These are phyloP conservation scores for Sclerotinia nivalis DNA, from an alignment of 2,329 filamentous ascomycete genomes.

Conservation along the genomic window DNA sequence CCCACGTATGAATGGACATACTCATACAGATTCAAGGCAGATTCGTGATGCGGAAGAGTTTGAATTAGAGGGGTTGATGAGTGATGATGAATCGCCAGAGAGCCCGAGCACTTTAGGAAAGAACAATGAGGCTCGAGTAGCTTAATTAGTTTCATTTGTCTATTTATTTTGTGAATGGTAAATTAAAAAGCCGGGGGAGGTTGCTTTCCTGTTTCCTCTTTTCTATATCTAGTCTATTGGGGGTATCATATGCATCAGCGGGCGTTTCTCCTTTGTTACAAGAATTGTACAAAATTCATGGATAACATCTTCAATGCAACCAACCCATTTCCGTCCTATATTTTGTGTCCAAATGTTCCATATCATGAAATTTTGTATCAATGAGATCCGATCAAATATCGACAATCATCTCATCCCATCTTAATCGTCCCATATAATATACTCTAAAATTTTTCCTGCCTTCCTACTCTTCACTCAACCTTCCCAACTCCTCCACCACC, in stretches of 20 bases:
- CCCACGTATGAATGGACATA: slow-evolving; percentile 42
- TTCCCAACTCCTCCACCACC: slow-evolving; percentile 36
- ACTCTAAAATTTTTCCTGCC: neutral
- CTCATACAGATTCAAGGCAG: slow-evolving; percentile 52
- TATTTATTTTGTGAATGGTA: slow-evolving; percentile 17
- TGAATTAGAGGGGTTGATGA: slow-evolving; percentile 86
- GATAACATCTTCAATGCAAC: neutral
- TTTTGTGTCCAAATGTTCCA: neutral
- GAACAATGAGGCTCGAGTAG: slow-evolving; percentile 44
- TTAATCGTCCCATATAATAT: neutral
- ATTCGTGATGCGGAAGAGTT: slow-evolving; percentile 87
- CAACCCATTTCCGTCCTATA: neutral
- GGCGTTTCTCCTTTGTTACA: slow-evolving; percentile 17
- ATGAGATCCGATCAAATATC: neutral
- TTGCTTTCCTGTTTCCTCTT: neutral
- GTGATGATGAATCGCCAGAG: slow-evolving; percentile 73
- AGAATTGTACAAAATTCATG: slow-evolving; percentile 5
- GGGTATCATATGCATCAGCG: slow-evolving; percentile 21
- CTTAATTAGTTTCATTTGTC: slow-evolving; percentile 26
- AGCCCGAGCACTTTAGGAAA: slow-evolving; percentile 53
- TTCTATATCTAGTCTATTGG: slow-evolving; percentile 14
- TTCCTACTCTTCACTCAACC: slow-evolving; percentile 25
- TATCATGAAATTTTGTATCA: neutral
- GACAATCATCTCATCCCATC: neutral
- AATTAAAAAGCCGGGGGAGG: neutral